Conservation (phyloP, 768 basidiomycete genomes). For the Albatrellus ellisii region DNA sequence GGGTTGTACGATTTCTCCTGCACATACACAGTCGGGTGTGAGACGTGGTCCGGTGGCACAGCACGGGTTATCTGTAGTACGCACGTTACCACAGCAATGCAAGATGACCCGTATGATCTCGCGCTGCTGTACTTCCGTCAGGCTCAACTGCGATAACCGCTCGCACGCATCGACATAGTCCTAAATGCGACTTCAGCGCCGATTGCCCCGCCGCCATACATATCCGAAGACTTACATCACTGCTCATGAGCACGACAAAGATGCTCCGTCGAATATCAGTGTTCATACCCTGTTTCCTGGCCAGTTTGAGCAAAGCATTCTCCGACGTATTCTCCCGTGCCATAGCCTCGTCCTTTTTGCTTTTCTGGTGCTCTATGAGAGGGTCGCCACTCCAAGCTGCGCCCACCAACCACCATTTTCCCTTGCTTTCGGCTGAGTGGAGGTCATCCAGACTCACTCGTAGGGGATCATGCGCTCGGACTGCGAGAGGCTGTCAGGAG, state of each 20-base stretch:
- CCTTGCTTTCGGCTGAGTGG: constrained; percentile 68
- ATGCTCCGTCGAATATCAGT: constrained; percentile 87
- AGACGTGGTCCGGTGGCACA: constrained; percentile 4
- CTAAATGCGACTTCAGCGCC: constrained; percentile 29
- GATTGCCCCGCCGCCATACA: not conserved
- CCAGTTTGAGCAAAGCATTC: constrained; percentile 56
- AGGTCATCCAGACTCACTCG: constrained; percentile 81
- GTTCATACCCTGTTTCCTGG: constrained; percentile 95
- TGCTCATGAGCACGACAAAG: constrained; percentile 92
- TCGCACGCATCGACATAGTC: constrained; percentile 96
- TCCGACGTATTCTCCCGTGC: constrained; percentile 20
- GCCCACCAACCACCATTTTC: constrained; percentile 99
- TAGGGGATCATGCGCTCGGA: constrained; percentile 73
- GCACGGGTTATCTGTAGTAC: constrained; percentile 14
- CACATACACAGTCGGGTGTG: not conserved
- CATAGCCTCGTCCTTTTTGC: constrained; percentile 16
- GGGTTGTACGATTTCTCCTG: constrained; percentile 93
- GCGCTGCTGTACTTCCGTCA: constrained; percentile 84
- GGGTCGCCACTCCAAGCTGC: constrained; percentile 95
- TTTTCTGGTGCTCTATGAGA: constrained; percentile 54
- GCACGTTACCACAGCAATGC: constrained; percentile 84
- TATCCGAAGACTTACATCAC: constrained; percentile 48
- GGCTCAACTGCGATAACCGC: constrained; percentile 66
- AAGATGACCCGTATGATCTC: constrained; percentile 89
- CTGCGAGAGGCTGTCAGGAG: constrained; percentile 25